Conservation (phyloP, 805 yeast genomes). For the Metschnikowia shivogae region DNA sequence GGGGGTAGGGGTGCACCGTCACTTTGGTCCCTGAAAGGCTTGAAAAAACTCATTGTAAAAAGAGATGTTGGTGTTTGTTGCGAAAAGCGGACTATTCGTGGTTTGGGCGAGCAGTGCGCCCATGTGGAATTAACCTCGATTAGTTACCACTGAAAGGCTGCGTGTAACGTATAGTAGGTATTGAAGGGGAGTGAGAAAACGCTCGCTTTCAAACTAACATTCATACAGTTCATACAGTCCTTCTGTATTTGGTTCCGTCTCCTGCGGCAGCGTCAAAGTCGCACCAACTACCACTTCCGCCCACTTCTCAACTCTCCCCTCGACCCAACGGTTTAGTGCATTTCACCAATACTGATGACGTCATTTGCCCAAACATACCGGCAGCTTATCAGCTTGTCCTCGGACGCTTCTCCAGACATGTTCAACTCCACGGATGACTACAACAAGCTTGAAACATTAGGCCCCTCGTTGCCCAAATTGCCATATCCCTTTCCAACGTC, state of each 20-base stretch:
- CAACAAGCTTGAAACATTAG: slow-evolving; percentile 28
- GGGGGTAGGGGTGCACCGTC: slow-evolving; percentile 37
- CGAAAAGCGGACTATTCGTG: not conserved
- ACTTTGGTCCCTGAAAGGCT: slow-evolving; percentile 27
- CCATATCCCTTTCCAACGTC: slow-evolving; percentile 29
- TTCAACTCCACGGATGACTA: slow-evolving; percentile 33
- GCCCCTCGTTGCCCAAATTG: slow-evolving; percentile 49
- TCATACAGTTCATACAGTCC: too few relatives aligned
- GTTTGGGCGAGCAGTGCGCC: too few relatives aligned
- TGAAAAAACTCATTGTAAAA: slow-evolving; percentile 37
- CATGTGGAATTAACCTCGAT: too few relatives aligned
- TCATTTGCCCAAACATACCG: slow-evolving; percentile 46
- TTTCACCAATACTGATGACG: slow-evolving; percentile 7
- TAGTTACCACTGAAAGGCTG: too few relatives aligned
- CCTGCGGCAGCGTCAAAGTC: too few relatives aligned
- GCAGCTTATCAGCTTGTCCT: slow-evolving; percentile 44
- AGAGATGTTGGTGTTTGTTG: not conserved
- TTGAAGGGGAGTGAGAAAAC: too few relatives aligned
- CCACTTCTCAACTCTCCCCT: too few relatives aligned
- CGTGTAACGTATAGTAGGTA: too few relatives aligned
- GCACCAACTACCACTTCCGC: too few relatives aligned
- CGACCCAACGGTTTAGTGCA: too few relatives aligned
- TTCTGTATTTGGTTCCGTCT: too few relatives aligned
- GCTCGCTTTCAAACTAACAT: too few relatives aligned
- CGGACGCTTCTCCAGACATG: slow-evolving; percentile 30